These are phyloP conservation scores for Prunella vulgaris DNA, from an alignment of 257 asterid species.

Conservation along the genomic window DNA sequence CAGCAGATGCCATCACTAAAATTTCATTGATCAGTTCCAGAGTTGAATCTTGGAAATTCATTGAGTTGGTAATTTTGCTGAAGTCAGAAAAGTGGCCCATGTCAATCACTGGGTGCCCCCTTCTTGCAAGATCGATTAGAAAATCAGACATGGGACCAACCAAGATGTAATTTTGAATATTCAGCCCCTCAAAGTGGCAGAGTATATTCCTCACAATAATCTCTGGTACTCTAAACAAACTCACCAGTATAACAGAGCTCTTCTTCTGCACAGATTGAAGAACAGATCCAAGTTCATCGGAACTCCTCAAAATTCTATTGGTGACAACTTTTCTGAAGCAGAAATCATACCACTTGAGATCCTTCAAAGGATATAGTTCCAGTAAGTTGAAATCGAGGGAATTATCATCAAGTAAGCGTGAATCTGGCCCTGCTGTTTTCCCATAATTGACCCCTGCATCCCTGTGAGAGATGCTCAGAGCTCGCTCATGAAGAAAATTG, in stretches of 20 bases:
- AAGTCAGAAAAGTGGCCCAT: conserved; percentile 38
- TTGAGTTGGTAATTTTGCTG: conserved; percentile 32
- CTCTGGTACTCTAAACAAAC: conserved; percentile 52
- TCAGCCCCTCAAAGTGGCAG: conserved; percentile 73
- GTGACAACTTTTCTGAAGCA: conserved; percentile 64
- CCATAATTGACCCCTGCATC: conserved; percentile 94
- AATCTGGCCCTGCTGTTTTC: conserved; percentile 87
- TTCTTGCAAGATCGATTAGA: conserved; percentile 74
- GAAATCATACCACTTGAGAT: conserved; percentile 83
- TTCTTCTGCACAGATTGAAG: conserved; percentile 52
- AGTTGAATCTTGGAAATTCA: conserved; percentile 40
- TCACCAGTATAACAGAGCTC: conserved; percentile 49
- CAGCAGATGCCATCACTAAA: conserved; percentile 45
- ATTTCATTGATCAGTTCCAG: conserved; percentile 46
- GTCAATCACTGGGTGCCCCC: conserved; percentile 75
- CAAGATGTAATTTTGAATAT: conserved; percentile 59
- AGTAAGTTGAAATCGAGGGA: conserved; percentile 38
- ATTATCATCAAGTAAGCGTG: conserved; percentile 56
- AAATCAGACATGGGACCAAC: conserved; percentile 54
- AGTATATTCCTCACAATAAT: conserved; percentile 56
- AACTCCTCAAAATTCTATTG: conserved; percentile 48
- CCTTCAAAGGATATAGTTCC: conserved; percentile 53
- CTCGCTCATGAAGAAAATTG: conserved; percentile 66
- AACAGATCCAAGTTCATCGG: conserved; percentile 44
- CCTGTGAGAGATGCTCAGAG: conserved; percentile 83